These are phyloP conservation scores for Notholithocarpus densiflorus DNA, from an alignment of 306 rosid genomes.

Conservation along the genomic window DNA sequence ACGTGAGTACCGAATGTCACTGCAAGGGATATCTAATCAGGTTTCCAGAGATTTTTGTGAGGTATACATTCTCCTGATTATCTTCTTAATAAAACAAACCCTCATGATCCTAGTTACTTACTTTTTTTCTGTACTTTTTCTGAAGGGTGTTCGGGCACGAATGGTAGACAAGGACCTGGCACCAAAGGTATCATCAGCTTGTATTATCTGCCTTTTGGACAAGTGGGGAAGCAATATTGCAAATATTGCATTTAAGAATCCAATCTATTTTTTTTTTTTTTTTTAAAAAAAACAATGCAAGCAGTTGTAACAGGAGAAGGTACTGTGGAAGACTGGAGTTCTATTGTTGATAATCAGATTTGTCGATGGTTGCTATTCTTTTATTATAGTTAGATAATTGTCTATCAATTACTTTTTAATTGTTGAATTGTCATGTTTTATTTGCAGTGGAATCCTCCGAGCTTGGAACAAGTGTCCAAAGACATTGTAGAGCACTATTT, in stretches of 20 bases:
- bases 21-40: too few species aligned
- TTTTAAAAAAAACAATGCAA: too few species aligned
- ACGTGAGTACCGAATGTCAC: too few species aligned
- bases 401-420: not conserved
- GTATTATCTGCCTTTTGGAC: not conserved
- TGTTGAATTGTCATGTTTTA: not conserved
- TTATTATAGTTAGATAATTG: not conserved
- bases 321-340: not conserved
- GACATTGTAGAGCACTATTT: slow-evolving; percentile 87
- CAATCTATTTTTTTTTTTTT: too few species aligned
- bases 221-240: too few species aligned
- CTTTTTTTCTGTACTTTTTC: slow-evolving; percentile 16
- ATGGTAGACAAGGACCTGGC: too few species aligned
- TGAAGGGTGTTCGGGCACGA: slow-evolving; percentile 52
- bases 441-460: slow-evolving; percentile 95
- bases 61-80: too few species aligned
- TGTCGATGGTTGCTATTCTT: not conserved
- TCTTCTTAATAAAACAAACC: too few species aligned
- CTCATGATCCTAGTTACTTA: too few species aligned
- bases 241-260: too few species aligned
- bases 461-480: slow-evolving; percentile 60
- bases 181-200: slow-evolving; percentile 47
- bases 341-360: not conserved
- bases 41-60: too few species aligned
- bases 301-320: too few species aligned